These are phyloP conservation scores for Emergomyces pasteurianus DNA, from an alignment of 2,329 filamentous ascomycete species.

Conservation along the genomic window DNA sequence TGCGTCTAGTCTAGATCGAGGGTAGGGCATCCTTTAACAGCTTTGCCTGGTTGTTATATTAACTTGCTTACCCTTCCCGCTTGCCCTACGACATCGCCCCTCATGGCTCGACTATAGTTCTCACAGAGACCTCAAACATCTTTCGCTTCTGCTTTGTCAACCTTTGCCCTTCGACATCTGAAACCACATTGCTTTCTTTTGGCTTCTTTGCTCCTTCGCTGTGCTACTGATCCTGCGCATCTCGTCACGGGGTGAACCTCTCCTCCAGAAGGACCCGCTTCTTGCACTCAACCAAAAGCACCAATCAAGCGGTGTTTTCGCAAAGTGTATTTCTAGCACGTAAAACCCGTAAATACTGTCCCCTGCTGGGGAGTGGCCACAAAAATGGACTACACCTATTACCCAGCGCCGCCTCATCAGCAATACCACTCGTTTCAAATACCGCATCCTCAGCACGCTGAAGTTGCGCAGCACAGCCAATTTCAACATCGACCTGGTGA, in stretches of 20 bases:
- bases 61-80: not conserved
- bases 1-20: not conserved
- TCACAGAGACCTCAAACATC: not conserved
- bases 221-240: not conserved
- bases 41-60: not conserved
- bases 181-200: not conserved
- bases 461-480: constrained; percentile 31
- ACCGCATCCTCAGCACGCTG: constrained; percentile 29
- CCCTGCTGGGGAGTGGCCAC: not conserved
- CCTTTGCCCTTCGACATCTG: not conserved
- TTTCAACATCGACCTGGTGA: constrained; percentile 32
- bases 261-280: too few relatives aligned
- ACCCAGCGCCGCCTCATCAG: constrained; percentile 29
- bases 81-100: not conserved
- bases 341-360: not conserved
- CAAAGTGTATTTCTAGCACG: not conserved
- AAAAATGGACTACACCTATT: constrained; percentile 48
- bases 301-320: not conserved
- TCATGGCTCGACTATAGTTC: not conserved
- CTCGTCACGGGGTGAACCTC: not conserved
- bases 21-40: not conserved
- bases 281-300: not conserved
- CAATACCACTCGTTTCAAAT: constrained; percentile 40
- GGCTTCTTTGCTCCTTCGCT: not conserved
- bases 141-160: not conserved